phyloP scores from a whole-genome alignment of 164 flowering plant species.

The Santalum album region DNA sequence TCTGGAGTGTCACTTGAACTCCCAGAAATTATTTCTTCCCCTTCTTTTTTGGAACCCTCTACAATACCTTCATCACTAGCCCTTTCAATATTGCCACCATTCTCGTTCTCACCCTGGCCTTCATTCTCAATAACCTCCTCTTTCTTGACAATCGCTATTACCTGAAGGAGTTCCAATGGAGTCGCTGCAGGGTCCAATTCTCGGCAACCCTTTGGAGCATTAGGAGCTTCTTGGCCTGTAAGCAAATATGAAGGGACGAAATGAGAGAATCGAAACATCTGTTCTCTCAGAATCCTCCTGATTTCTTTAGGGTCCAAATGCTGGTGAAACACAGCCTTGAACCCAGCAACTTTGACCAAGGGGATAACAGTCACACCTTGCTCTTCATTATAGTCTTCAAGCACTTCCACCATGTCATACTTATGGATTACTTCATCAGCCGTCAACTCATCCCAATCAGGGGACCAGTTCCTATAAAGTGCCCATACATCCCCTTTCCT shows the following conservation, averaged over 20 bases:
- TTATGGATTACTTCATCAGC: constrained; percentile 54
- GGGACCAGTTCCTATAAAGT: constrained; percentile 64
- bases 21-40: constrained; percentile 9
- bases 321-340: constrained; percentile 58
- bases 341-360: constrained; percentile 65
- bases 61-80: constrained; percentile 4
- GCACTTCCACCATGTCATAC: constrained; percentile 76
- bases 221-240: constrained; percentile 54
- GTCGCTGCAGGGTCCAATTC: constrained; percentile 81
- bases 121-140: constrained; percentile 24
- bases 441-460: constrained; percentile 62
- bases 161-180: constrained; percentile 58
- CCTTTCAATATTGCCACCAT: constrained; percentile 4
- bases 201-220: constrained; percentile 63
- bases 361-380: constrained; percentile 44
- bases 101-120: constrained; percentile 1
- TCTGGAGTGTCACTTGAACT: too few species aligned
- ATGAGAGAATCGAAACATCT: constrained; percentile 70
- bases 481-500: constrained; percentile 75
- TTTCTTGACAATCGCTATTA: constrained; percentile 32
- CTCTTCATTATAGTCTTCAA: constrained; percentile 50
- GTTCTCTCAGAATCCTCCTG: constrained; percentile 45
- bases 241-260: constrained; percentile 64
- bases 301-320: constrained; percentile 45
- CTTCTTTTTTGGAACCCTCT: constrained; percentile 4